A percentile compares a stretch with the other conserved stretches of the same genome.
These are phyloP conservation scores for Nevesoporus exiguus DNA, from an alignment of 768 basidiomycete genomes.

Conservation along the genomic window DNA sequence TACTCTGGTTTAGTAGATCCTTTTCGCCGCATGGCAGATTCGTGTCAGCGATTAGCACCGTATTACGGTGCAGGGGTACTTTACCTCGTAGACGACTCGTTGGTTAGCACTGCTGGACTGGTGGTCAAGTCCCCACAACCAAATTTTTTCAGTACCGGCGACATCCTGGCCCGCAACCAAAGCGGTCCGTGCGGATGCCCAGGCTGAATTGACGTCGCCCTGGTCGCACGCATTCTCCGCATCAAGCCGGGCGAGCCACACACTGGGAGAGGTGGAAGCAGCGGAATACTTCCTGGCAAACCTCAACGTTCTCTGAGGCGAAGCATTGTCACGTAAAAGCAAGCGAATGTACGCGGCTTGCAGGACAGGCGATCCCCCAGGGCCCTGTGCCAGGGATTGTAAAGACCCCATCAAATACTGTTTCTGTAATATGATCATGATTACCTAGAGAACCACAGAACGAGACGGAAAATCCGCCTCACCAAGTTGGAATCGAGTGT, in stretches of 20 bases:
- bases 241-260: slow-evolving; percentile 54
- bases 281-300: slow-evolving; percentile 47
- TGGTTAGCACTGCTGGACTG: slow-evolving; percentile 15
- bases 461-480: slow-evolving; percentile 8
- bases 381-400: slow-evolving; percentile 31
- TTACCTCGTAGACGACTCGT: slow-evolving; percentile 35
- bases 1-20: slow-evolving; percentile 46
- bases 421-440: slow-evolving; percentile 37
- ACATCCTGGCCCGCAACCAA: slow-evolving; percentile 26
- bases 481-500: slow-evolving; percentile 32
- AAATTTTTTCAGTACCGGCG: slow-evolving; percentile 38
- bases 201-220: slow-evolving; percentile 33
- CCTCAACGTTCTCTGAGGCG: slow-evolving; percentile 35
- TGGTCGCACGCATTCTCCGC: slow-evolving; percentile 36
- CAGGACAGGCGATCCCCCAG: slow-evolving; percentile 26
- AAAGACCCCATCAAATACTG: slow-evolving; percentile 50
- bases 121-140: slow-evolving; percentile 52
- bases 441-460: neutral
- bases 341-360: slow-evolving; percentile 37
- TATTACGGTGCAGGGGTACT: neutral
- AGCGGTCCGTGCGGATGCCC: slow-evolving; percentile 42
- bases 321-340: slow-evolving; percentile 23
- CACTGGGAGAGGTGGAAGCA: slow-evolving; percentile 34
- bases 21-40: slow-evolving; percentile 20
- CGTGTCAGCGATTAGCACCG: neutral